Evolutionary conservation across 495 filamentous ascomycete species (phyloP).

Genomic region (Trichoderma erinaceum): DNA sequence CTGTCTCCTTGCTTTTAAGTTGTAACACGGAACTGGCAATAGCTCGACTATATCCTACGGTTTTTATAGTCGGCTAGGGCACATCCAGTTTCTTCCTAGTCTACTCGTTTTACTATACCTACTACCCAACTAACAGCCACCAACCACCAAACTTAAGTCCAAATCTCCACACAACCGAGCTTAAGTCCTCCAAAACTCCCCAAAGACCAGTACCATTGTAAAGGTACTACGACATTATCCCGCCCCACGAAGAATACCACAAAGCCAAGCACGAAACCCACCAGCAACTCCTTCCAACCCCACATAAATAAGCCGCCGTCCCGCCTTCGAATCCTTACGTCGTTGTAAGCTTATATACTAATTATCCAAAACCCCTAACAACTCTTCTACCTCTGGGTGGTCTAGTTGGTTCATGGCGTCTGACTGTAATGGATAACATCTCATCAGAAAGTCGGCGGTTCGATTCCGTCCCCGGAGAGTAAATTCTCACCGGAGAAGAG

Average conservation of each 20-base stretch:
- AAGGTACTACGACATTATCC: too few species aligned
- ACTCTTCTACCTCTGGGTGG: constrained; percentile 14
- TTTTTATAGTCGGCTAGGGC: too few species aligned
- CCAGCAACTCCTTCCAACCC: not conserved
- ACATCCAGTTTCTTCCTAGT: too few species aligned
- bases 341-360: not conserved
- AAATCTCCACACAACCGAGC: too few species aligned
- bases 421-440: constrained; percentile 10
- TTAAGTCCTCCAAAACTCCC: too few species aligned
- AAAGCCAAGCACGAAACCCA: not conserved
- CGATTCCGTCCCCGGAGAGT: constrained; percentile 11
- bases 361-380: not conserved
- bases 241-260: too few species aligned
- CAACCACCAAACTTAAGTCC: too few species aligned
- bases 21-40: not conserved
- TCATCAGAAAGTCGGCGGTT: constrained; percentile 9
- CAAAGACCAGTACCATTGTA: too few species aligned
- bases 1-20: not conserved
- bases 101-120: too few species aligned
- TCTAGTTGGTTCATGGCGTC: constrained; percentile 13
- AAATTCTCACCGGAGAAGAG: constrained; percentile 9
- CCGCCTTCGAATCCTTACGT: not conserved
- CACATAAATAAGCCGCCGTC: not conserved
- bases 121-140: too few species aligned
- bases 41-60: too few species aligned